These are phyloP conservation scores for Starmera stellimalicola DNA, from an alignment of 1,139 yeast genomes.

Conservation along the genomic window DNA sequence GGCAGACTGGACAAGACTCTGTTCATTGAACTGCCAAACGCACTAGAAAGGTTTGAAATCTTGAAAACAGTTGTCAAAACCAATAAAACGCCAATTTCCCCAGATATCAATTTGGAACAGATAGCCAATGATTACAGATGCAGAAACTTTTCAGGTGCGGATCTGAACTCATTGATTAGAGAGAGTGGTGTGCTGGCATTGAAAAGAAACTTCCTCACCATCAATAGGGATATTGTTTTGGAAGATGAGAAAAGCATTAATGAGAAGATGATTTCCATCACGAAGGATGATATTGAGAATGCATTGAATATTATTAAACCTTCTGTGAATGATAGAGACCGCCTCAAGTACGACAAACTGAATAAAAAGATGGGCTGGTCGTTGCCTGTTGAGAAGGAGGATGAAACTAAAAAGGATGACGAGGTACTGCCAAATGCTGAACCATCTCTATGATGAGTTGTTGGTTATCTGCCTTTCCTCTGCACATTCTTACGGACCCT, in stretches of 20 bases:
- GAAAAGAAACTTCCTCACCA: conserved; percentile 55
- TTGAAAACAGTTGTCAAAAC: conserved; percentile 63
- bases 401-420: conserved; percentile 3
- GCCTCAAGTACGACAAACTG: conserved; percentile 60
- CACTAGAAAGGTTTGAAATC: conserved; percentile 71
- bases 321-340: conserved; percentile 82
- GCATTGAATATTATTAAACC: conserved; percentile 79
- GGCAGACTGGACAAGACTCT: conserved; percentile 92
- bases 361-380: conserved; percentile 54
- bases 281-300: conserved; percentile 51
- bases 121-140: conserved; percentile 75
- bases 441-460: background rate
- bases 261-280: conserved; percentile 39
- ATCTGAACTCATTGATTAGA: conserved; percentile 79
- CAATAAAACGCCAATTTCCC: conserved; percentile 68
- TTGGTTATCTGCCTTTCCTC: conserved; percentile 29
- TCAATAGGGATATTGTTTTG: conserved; percentile 37
- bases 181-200: conserved; percentile 90
- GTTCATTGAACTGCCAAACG: conserved; percentile 80
- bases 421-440: background rate
- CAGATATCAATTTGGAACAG: conserved; percentile 45
- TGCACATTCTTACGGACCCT: conserved; percentile 54
- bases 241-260: conserved; percentile 25
- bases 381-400: conserved; percentile 13
- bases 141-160: conserved; percentile 92